These are phyloP conservation scores for Colletotrichum somersetense DNA, from an alignment of 2,329 filamentous ascomycete genomes.

Conservation along the genomic window DNA sequence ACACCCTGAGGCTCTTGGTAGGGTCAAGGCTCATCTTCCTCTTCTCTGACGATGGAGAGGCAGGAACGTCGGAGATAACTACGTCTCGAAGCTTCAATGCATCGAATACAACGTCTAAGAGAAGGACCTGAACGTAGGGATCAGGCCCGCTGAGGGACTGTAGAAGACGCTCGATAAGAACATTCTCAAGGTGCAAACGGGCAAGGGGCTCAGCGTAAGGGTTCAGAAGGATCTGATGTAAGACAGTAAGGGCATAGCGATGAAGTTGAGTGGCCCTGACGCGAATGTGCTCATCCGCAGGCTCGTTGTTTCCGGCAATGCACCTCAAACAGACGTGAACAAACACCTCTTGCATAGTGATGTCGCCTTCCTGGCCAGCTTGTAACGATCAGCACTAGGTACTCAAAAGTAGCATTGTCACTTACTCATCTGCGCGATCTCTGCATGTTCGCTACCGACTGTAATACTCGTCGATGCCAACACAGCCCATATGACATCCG, in stretches of 20 bases:
- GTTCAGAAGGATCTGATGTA: slow-evolving; percentile 77
- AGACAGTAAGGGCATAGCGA: slow-evolving; percentile 75
- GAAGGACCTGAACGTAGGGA: slow-evolving; percentile 78
- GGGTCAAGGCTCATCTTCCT: slow-evolving; percentile 58
- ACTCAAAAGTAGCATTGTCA: slow-evolving; percentile 39
- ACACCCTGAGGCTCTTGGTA: slow-evolving; percentile 54
- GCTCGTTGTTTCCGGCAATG: slow-evolving; percentile 60
- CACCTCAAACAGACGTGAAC: slow-evolving; percentile 75
- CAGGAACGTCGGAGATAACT: slow-evolving; percentile 54
- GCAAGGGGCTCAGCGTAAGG: slow-evolving; percentile 71
- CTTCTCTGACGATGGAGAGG: slow-evolving; percentile 63
- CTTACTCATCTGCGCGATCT: slow-evolving; percentile 66
- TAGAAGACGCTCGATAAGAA: slow-evolving; percentile 76
- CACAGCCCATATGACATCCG: slow-evolving; percentile 76
- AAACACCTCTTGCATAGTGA: slow-evolving; percentile 76
- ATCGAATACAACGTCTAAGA: slow-evolving; percentile 83
- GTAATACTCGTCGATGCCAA: slow-evolving; percentile 73
- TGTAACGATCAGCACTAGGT: slow-evolving; percentile 43
- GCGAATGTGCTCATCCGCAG: slow-evolving; percentile 53
- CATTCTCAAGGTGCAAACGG: slow-evolving; percentile 75
- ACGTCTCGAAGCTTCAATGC: slow-evolving; percentile 75
- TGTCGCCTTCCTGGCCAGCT: slow-evolving; percentile 67
- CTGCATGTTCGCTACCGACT: slow-evolving; percentile 59
- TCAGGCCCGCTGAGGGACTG: slow-evolving; percentile 72
- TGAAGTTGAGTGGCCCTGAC: slow-evolving; percentile 75